These are phyloP conservation scores for Barnettozyma botsteinii DNA, from an alignment of 805 yeast species.

Conservation along the genomic window DNA sequence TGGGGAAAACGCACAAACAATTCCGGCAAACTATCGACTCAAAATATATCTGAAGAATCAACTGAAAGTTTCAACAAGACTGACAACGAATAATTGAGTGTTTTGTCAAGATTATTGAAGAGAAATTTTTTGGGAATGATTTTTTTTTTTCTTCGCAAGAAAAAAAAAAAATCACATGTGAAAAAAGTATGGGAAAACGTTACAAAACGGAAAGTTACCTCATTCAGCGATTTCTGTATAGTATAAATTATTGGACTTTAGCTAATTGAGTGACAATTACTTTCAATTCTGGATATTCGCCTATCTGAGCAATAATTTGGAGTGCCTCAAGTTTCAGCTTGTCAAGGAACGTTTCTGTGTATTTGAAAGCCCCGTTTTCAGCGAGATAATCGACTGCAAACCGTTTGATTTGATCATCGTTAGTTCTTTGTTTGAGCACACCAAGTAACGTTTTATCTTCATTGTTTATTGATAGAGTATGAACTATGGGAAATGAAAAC, in stretches of 20 bases:
- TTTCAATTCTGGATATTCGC: not conserved
- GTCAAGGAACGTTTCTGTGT: conserved; percentile 12
- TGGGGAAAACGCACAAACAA: no score
- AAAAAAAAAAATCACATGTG: conserved; percentile 1
- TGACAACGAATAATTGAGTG: no score
- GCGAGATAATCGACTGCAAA: conserved; percentile 45
- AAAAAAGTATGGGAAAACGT: not conserved
- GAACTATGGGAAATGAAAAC: conserved; percentile 79
- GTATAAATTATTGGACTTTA: conserved; percentile 1
- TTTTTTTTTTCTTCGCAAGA: not conserved
- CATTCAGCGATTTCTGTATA: not conserved
- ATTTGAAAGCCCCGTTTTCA: conserved; percentile 20
- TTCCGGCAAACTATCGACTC: no score
- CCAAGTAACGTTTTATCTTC: conserved; percentile 37
- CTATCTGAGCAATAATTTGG: not conserved
- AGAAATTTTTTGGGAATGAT: not conserved
- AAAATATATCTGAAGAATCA: no score
- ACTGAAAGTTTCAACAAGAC: no score
- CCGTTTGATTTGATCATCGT: conserved; percentile 42
- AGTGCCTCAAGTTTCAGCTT: conserved; percentile 10
- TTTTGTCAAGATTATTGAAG: not conserved
- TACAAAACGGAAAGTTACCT: not conserved
- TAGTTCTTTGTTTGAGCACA: conserved; percentile 49
- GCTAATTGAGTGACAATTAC: conserved; percentile 3
- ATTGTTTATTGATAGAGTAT: conserved; percentile 40